Percentiles rank a stretch among this genome's conserved stretches.
Conservation (phyloP, 2,329 filamentous ascomycete genomes). For the Phaeosphaeria sp. region DNA sequence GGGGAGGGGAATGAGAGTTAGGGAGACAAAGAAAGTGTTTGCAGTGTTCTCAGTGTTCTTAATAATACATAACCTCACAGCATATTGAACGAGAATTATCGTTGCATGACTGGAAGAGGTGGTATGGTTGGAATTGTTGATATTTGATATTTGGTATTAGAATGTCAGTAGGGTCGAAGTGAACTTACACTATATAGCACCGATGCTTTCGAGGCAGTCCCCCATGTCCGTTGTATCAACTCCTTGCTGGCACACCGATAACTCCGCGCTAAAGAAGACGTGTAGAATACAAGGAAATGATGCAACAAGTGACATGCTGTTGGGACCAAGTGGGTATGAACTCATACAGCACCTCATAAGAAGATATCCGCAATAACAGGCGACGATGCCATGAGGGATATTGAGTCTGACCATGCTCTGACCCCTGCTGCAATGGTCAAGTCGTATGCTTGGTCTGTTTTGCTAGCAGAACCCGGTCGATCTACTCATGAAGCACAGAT, state of each 20-base stretch:
- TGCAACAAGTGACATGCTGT: not conserved
- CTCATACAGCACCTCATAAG: too few species aligned
- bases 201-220: not conserved
- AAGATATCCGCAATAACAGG: too few species aligned
- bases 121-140: not conserved
- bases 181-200: not conserved
- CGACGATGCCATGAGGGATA: not conserved
- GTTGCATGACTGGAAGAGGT: too few species aligned
- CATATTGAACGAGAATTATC: too few species aligned
- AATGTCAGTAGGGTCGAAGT: not conserved
- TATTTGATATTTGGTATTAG: not conserved
- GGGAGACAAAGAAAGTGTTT: too few species aligned
- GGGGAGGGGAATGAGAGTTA: too few species aligned
- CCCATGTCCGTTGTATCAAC: not conserved
- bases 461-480: not conserved
- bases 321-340: too few species aligned
- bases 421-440: not conserved
- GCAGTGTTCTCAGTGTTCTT: too few species aligned
- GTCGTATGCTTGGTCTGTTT: not conserved
- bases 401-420: not conserved
- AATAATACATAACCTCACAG: too few species aligned
- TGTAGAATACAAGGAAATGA: not conserved
- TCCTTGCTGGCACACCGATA: not conserved
- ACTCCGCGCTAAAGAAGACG: not conserved
- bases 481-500: too few species aligned